Evolutionary conservation across 2,329 filamentous ascomycete species (phyloP), one percentile per base, ranked within the genome.

Genomic region (Calonectria pseudoreteaudii): DNA sequence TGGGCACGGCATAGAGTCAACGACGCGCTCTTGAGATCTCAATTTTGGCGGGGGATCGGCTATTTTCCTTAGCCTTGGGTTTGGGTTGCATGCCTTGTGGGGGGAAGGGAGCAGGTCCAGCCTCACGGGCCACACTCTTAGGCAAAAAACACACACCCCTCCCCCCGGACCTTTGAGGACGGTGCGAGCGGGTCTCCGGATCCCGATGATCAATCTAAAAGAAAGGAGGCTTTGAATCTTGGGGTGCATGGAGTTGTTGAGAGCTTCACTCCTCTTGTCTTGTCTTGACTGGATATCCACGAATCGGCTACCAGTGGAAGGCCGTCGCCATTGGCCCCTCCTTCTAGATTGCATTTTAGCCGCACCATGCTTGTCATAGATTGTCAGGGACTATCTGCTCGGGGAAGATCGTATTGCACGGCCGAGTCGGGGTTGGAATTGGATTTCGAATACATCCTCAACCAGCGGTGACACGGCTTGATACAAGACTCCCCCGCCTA

Each of bases 21-120:
- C 68, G 77, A 80, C 56, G 38, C 65, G 66, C 62, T 70, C 71
- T 79, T 44, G 34, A 71, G 79, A 80, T 80, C 79, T 80, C 58
- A 77, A 74, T 36, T 76, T 79, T 56, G 74, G 75, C 76, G 75
- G 74, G 78, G 75, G 76, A 80, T 80, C 71, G 74, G 41, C 58
- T 53, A 16, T 50, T 65, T 28, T 68, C 28, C 47, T 49, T 49
- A 49, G 36, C 7, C 52, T 36, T 66, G 14, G 56, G 38, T 52
- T 66, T 53, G 49, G 66, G 44, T 49, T 50, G 34, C 64, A 67
- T 66, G 70, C 66, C 70, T 60, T 72, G 70, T 72, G 70, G 70
- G 50, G 41, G 58, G 65, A 67, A 66, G 50, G 47, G 36, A 14
- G n/a, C n/a, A 47, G 41, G n/a, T 49, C 70, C 70, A 72, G 66